phyloP scores from a whole-genome alignment of 2,329 filamentous ascomycete genomes.

The Aspergillus candidus region DNA sequence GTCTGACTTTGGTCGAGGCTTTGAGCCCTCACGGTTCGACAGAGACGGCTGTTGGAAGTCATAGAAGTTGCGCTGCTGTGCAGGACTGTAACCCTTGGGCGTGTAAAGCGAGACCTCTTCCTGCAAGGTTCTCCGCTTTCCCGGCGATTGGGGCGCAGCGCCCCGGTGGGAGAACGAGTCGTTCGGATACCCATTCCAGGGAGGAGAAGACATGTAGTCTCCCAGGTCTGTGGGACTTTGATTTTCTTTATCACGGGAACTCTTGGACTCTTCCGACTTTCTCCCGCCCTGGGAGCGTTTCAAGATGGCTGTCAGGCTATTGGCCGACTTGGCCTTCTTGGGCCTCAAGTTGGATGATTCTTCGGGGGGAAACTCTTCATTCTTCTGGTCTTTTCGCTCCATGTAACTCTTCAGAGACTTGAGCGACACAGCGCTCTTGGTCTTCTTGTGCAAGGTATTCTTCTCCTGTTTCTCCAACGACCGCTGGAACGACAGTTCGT shows the following conservation, averaged over 20 bases:
- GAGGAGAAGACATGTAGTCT: slow-evolving; percentile 56
- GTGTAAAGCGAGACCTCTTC: slow-evolving; percentile 56
- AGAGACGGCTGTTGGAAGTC: slow-evolving; percentile 46
- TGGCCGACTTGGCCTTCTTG: slow-evolving; percentile 74
- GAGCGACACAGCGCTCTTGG: slow-evolving; percentile 49
- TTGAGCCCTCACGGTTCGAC: slow-evolving; percentile 33
- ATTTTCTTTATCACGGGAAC: slow-evolving; percentile 74
- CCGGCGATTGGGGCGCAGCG: slow-evolving; percentile 39
- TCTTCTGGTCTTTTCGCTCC: slow-evolving; percentile 39
- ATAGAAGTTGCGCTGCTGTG: slow-evolving; percentile 57
- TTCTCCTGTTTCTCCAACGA: slow-evolving; percentile 33
- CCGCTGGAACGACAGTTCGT: slow-evolving; percentile 27
- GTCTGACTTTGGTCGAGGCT: slow-evolving; percentile 49
- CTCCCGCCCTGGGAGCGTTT: slow-evolving; percentile 66
- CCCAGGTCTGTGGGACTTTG: slow-evolving; percentile 52
- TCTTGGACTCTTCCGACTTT: slow-evolving; percentile 50
- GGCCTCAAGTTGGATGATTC: slow-evolving; percentile 40
- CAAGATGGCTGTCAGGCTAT: slow-evolving; percentile 72
- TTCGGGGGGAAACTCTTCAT: slow-evolving; percentile 26
- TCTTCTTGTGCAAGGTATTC: slow-evolving; percentile 46
- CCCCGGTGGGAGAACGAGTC: slow-evolving; percentile 29
- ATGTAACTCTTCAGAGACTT: slow-evolving; percentile 44
- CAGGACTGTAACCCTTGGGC: slow-evolving; percentile 53
- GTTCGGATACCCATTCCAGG: slow-evolving; percentile 69
- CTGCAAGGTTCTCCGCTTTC: slow-evolving; percentile 41